Conservation (phyloP, 2,329 filamentous ascomycete genomes). For the Penicillium brasilianum region DNA sequence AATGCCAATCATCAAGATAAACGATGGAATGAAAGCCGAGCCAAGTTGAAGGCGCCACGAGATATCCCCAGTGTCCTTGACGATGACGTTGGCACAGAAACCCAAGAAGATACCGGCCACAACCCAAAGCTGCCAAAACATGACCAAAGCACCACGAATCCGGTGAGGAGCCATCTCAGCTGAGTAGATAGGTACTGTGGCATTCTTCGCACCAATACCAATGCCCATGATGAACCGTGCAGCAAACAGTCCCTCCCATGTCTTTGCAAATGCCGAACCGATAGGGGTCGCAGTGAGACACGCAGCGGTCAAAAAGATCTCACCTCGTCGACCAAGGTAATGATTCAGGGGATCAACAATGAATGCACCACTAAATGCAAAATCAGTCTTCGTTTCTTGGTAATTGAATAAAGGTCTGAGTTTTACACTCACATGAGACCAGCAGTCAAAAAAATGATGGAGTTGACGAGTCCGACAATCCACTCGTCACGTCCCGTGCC, state of each 20-base stretch:
- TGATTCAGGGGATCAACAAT: conserved; percentile 68
- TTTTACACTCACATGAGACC: conserved; percentile 22
- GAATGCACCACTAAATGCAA: conserved; percentile 59
- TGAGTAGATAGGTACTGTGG: conserved; percentile 60
- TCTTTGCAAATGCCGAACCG: conserved; percentile 64
- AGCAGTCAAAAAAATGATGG: conserved; percentile 52
- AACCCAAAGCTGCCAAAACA: conserved; percentile 56
- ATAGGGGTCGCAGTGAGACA: conserved; percentile 71
- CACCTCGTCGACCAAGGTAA: conserved; percentile 62
- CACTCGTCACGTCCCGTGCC: conserved; percentile 54
- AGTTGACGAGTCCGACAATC: conserved; percentile 69
- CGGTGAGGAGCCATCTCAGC: conserved; percentile 60
- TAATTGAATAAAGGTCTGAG: conserved; percentile 23
- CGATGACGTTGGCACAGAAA: conserved; percentile 66
- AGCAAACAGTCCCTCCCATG: conserved; percentile 61
- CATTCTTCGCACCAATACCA: conserved; percentile 64
- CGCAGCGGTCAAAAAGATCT: conserved; percentile 66
- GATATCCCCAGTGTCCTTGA: conserved; percentile 61
- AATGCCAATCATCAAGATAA: conserved; percentile 54
- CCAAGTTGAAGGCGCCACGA: conserved; percentile 68
- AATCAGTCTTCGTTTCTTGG: conserved; percentile 1
- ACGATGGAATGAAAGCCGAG: conserved; percentile 67
- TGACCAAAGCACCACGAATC: conserved; percentile 60
- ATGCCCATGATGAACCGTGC: conserved; percentile 62
- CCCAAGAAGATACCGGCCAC: conserved; percentile 65